Percentiles rank a stretch among this genome's conserved stretches.
phyloP scores from a whole-genome alignment of 257 asterid species.

The Solanum chiquidenum region DNA sequence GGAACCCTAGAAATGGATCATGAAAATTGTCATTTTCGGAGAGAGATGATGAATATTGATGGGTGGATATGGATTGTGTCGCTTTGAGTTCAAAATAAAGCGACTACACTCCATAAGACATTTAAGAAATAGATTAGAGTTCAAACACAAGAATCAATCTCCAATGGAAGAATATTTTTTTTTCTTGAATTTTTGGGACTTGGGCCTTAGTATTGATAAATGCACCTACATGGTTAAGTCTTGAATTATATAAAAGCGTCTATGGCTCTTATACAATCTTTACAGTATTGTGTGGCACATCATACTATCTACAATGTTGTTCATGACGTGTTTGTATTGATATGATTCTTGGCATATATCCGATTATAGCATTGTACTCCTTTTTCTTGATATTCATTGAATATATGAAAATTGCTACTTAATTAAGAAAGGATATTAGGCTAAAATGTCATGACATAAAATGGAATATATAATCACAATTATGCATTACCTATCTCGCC shows the following conservation, averaged over 20 bases:
- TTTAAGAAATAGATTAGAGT: neutral
- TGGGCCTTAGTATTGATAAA: neutral
- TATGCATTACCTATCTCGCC: neutral
- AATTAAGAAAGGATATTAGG: neutral
- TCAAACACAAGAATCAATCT: neutral
- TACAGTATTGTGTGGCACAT: neutral
- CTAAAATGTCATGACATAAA: neutral
- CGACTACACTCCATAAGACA: neutral
- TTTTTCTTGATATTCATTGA: neutral
- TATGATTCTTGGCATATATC: neutral
- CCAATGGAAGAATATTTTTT: neutral
- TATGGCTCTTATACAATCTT: neutral
- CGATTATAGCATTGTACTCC: neutral
- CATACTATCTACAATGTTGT: neutral
- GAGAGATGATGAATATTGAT: neutral
- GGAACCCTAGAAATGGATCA: neutral
- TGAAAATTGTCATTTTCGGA: neutral
- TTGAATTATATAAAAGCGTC: neutral
- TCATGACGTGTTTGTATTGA: neutral
- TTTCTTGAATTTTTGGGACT: neutral
- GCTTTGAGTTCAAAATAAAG: neutral
- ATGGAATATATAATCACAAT: neutral
- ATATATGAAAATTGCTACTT: neutral
- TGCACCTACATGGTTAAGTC: neutral
- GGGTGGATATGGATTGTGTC: neutral